Conservation (phyloP, 2,329 filamentous ascomycete genomes). For the Claviceps maximensis region DNA sequence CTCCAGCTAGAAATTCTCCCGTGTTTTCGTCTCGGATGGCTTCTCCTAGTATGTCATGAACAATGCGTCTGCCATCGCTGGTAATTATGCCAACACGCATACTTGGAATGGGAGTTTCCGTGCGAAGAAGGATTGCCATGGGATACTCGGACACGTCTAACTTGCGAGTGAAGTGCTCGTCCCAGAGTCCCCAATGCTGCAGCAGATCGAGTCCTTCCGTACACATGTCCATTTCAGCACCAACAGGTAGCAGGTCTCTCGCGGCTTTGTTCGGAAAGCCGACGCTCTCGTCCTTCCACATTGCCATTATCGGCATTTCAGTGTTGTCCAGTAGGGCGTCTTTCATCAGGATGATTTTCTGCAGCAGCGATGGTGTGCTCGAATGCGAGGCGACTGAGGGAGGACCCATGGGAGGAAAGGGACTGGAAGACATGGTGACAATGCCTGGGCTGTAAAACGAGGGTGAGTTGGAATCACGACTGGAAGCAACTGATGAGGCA, state of each 20-base stretch:
- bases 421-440: slow-evolving; percentile 39
- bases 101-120: slow-evolving; percentile 44
- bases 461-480: slow-evolving; percentile 33
- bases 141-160: slow-evolving; percentile 51
- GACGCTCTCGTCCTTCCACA: slow-evolving; percentile 70
- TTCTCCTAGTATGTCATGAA: slow-evolving; percentile 56
- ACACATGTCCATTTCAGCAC: slow-evolving; percentile 25
- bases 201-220: slow-evolving; percentile 44
- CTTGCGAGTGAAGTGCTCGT: slow-evolving; percentile 49
- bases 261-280: slow-evolving; percentile 60
- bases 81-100: slow-evolving; percentile 52
- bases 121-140: slow-evolving; percentile 49
- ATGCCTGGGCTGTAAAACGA: slow-evolving; percentile 37
- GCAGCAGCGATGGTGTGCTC: slow-evolving; percentile 50
- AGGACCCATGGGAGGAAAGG: slow-evolving; percentile 55
- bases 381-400: slow-evolving; percentile 42
- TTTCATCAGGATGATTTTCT: slow-evolving; percentile 64
- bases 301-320: slow-evolving; percentile 59
- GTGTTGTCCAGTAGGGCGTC: slow-evolving; percentile 66
- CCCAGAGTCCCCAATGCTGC: slow-evolving; percentile 46
- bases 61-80: slow-evolving; percentile 33
- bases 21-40: slow-evolving; percentile 52
- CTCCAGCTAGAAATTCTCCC: slow-evolving; percentile 59
- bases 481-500: slow-evolving; percentile 33
- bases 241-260: slow-evolving; percentile 33